A percentile compares a stretch with the other conserved stretches of the same genome.
Conservation (phyloP, 2,329 filamentous ascomycete species). For the Tolypocladium amazonense region DNA sequence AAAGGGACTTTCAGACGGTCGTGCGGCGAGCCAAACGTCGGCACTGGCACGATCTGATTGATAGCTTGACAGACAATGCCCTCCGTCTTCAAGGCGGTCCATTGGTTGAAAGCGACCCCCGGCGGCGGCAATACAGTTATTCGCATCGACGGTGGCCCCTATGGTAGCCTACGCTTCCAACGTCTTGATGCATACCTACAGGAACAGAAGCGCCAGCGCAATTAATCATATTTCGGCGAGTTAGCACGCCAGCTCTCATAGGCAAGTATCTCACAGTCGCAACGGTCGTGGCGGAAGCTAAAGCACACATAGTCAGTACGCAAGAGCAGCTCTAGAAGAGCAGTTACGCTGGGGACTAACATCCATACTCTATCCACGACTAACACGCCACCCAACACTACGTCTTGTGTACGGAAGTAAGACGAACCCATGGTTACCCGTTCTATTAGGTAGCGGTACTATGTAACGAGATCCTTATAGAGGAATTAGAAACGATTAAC, state of each 20-base stretch:
- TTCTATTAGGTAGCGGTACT: constrained; percentile 2
- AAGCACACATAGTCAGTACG: constrained; percentile 8
- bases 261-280: constrained; percentile 8
- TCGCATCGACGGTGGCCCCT: constrained; percentile 2
- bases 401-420: constrained; percentile 1
- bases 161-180: constrained; percentile 2
- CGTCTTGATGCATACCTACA: constrained; percentile 1
- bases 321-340: constrained; percentile 8
- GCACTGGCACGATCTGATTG: no score
- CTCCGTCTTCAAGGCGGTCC: no score
- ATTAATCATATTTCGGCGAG: no score
- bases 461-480: neutral
- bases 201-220: neutral
- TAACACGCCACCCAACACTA: constrained; percentile 1
- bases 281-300: constrained; percentile 9
- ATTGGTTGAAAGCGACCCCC: no score
- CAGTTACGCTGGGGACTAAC: constrained; percentile 1
- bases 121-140: constrained; percentile 11
- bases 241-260: no score
- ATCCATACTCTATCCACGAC: constrained; percentile 3
- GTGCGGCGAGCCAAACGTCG: no score
- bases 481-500: constrained; percentile 4
- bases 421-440: neutral
- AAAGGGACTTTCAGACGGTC: no score
- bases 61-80: no score